These are phyloP conservation scores for Talaromyces atroroseus DNA, from an alignment of 2,329 filamentous ascomycete species.

Conservation along the genomic window DNA sequence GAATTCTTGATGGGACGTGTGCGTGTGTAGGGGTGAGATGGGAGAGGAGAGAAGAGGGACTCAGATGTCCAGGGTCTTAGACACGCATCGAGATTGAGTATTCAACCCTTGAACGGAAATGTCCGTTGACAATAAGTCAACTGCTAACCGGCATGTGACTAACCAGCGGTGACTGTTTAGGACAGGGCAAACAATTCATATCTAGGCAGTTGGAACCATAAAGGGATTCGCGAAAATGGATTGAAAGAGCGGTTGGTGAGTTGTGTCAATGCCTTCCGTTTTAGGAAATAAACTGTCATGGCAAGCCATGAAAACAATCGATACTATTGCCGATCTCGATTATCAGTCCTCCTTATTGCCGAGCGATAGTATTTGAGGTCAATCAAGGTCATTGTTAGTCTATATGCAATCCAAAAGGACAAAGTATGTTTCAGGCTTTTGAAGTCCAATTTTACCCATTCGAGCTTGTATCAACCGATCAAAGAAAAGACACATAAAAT, in stretches of 20 bases:
- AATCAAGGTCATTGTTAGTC: neutral
- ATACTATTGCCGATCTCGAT: neutral
- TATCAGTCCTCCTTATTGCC: too few species aligned
- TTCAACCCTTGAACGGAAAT: neutral
- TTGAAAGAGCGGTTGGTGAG: neutral
- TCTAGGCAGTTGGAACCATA: neutral
- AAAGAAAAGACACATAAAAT: constrained; percentile 15
- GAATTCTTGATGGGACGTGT: neutral
- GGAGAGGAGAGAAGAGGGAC: neutral
- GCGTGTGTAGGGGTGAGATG: neutral
- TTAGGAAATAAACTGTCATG: neutral
- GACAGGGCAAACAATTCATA: neutral
- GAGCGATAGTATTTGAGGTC: too few species aligned
- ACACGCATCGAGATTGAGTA: neutral
- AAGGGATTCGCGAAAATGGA: neutral
- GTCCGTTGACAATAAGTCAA: neutral
- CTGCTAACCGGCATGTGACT: neutral
- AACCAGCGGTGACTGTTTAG: neutral
- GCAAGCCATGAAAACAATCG: neutral
- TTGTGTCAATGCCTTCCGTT: constrained; percentile 1
- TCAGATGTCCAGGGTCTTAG: neutral
- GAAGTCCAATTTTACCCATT: neutral
- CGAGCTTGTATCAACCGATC: neutral
- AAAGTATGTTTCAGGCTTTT: neutral
- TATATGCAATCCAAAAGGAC: neutral